phyloP scores from a whole-genome alignment of 2,329 filamentous ascomycete species.

The Pseudogymnoascus sp. region DNA sequence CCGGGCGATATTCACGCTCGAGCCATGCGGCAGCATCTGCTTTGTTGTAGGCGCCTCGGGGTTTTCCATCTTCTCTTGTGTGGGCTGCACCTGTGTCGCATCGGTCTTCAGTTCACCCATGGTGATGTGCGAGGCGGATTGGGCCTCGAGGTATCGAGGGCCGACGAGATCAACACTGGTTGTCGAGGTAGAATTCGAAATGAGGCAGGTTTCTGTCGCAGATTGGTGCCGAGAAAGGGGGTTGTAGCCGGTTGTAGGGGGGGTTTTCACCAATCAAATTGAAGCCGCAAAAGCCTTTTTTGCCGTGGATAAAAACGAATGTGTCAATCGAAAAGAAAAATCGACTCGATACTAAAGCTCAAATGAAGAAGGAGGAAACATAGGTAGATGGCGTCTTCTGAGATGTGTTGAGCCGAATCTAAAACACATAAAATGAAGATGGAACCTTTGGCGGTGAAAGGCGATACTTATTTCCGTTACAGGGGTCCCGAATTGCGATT shows the following conservation, averaged over 20 bases:
- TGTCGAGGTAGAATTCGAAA: not conserved
- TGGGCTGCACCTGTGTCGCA: not conserved
- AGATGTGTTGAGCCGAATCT: conserved; percentile 1
- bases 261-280: not conserved
- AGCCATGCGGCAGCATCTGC: not conserved
- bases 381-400: conserved; percentile 6
- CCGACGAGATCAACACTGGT: not conserved
- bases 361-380: not conserved
- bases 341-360: conserved; percentile 1
- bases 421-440: conserved; percentile 9
- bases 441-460: conserved; percentile 1
- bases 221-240: not conserved
- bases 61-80: not conserved
- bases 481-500: not conserved
- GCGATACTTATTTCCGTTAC: not conserved
- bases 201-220: not conserved
- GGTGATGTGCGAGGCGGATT: not conserved
- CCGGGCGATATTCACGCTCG: not conserved
- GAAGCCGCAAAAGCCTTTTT: not conserved
- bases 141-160: not conserved
- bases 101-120: conserved; percentile 1
- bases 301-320: not conserved
- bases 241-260: not conserved
- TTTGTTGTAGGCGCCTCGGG: not conserved
- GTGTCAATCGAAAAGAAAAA: conserved; percentile 1